phyloP scores from a whole-genome alignment of 1,284 basidiomycete species.

The Austropuccinia psidii region DNA sequence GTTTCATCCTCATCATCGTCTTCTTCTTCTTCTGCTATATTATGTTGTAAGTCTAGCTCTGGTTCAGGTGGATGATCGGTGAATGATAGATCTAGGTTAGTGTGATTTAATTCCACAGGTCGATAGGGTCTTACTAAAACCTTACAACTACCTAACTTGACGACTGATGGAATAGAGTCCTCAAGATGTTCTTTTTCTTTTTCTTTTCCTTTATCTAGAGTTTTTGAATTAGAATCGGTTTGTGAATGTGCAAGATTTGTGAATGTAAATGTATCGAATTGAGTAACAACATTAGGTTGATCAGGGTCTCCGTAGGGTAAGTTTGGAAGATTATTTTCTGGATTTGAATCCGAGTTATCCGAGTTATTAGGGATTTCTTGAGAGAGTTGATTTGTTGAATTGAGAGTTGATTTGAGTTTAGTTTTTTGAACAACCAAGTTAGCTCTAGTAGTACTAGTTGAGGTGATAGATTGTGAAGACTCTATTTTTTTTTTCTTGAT shows the following conservation, averaged over 20 bases:
- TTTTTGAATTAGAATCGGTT: not conserved
- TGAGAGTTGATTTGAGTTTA: not conserved
- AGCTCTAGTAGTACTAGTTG: not conserved
- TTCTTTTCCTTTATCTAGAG: constrained; percentile 3
- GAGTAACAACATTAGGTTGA: constrained; percentile 20
- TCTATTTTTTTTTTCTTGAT: constrained; percentile 19
- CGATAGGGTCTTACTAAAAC: constrained; percentile 31
- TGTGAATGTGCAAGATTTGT: not conserved
- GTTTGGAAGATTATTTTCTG: not conserved
- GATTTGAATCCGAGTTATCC: not conserved
- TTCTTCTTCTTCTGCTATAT: constrained; percentile 3
- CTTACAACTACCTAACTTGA: constrained; percentile 27
- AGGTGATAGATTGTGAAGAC: not conserved
- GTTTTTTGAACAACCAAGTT: not conserved
- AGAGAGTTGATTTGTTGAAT: not conserved
- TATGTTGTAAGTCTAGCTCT: not conserved
- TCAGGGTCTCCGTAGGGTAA: constrained; percentile 27
- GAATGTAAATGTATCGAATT: constrained; percentile 35
- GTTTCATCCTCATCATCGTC: not conserved
- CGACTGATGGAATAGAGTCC: not conserved
- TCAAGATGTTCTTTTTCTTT: not conserved
- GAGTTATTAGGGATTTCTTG: not conserved
- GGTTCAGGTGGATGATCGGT: not conserved
- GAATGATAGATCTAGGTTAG: not conserved
- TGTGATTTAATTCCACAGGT: constrained; percentile 2